Evolutionary conservation across 371 early-diverging fungal genomes (phyloP).

Genomic region (Apophysomyces variabilis): DNA sequence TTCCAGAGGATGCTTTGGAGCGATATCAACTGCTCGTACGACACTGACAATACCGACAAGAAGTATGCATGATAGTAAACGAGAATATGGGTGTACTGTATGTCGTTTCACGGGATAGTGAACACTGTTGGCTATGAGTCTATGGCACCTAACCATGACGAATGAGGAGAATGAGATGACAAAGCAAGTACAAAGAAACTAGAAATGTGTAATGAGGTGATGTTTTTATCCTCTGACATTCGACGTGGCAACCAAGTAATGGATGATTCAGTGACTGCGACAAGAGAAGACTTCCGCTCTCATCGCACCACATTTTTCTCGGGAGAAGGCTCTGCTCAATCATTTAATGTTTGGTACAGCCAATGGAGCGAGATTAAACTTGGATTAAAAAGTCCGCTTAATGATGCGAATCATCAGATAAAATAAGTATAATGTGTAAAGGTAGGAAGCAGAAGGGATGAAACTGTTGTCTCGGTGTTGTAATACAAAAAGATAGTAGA

Average conservation of each 20-base stretch:
- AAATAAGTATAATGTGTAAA: no score
- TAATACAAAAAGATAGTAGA: no score
- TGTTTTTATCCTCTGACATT: not conserved
- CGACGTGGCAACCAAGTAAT: not conserved
- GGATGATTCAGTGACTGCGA: no score
- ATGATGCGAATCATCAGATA: no score
- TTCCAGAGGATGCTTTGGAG: constrained; percentile 28
- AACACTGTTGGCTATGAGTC: not conserved
- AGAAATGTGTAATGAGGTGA: constrained; percentile 9
- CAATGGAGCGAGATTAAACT: no score
- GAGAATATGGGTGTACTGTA: not conserved
- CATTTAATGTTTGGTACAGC: no score
- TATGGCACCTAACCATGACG: not conserved
- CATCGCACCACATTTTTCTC: no score
- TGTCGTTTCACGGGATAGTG: not conserved
- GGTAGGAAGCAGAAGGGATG: no score
- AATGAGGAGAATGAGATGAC: not conserved
- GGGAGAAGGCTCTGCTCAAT: no score
- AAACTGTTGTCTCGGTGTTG: no score
- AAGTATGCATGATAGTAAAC: not conserved
- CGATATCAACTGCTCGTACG: constrained; percentile 14
- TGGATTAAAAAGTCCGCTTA: no score
- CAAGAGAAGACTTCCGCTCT: no score
- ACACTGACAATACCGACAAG: not conserved
- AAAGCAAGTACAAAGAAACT: not conserved